phyloP scores from a whole-genome alignment of 169 alveolate genomes.

The Plasmodium malariae region DNA sequence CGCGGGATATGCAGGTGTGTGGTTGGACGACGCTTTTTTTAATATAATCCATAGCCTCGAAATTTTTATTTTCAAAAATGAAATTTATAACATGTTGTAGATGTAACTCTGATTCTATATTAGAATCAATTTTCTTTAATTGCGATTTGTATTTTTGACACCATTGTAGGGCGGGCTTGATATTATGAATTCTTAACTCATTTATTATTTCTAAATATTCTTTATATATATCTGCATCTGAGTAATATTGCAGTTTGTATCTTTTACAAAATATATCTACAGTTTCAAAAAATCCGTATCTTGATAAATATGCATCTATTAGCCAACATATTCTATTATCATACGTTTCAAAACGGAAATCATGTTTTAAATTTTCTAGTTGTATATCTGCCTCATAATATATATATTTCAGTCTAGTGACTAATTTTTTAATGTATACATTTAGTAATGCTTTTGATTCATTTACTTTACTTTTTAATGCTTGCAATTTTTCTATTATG shows the following conservation, averaged over 20 bases:
- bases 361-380: constrained; percentile 55
- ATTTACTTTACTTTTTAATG: constrained; percentile 33
- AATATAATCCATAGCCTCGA: constrained; percentile 74
- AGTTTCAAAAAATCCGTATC: constrained; percentile 51
- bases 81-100: constrained; percentile 75
- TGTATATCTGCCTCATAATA: constrained; percentile 69
- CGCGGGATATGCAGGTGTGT: background rate
- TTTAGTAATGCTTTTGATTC: constrained; percentile 27
- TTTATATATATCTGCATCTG: constrained; percentile 68
- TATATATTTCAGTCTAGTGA: constrained; percentile 20
- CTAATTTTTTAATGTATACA: constrained; percentile 23
- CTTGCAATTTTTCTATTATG: constrained; percentile 51
- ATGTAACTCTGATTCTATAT: constrained; percentile 78
- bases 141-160: constrained; percentile 71
- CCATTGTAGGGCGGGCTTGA: constrained; percentile 67
- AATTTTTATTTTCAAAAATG: constrained; percentile 53
- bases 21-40: constrained; percentile 20
- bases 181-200: constrained; percentile 34
- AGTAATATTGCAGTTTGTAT: constrained; percentile 44
- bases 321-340: constrained; percentile 73
- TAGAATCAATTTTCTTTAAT: constrained; percentile 68
- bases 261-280: constrained; percentile 45
- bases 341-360: constrained; percentile 51
- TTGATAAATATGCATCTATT: constrained; percentile 50
- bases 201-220: constrained; percentile 48